A percentile compares a stretch with the other conserved stretches of the same genome.
Conservation (phyloP, 2,329 filamentous ascomycete genomes). For the Aureobasidium sp. region DNA sequence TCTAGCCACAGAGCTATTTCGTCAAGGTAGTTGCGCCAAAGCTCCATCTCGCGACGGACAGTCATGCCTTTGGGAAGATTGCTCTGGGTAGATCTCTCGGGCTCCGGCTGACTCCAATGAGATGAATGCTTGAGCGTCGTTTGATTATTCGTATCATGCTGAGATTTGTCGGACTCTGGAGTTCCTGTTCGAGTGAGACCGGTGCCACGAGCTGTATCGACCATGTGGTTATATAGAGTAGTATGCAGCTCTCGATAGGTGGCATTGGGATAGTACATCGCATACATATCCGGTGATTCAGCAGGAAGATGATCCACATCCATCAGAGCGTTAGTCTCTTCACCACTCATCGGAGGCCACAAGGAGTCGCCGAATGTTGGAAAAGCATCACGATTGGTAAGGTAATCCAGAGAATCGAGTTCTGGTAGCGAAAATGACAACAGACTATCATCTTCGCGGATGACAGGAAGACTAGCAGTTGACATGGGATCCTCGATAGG, state of each 20-base stretch:
- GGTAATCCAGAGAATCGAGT: constrained; percentile 1
- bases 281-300: constrained; percentile 23
- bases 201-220: constrained; percentile 28
- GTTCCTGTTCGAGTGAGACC: constrained; percentile 22
- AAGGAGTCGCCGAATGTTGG: constrained; percentile 10
- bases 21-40: constrained; percentile 41
- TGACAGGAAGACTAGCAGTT: not conserved
- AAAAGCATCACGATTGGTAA: not conserved
- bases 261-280: constrained; percentile 28
- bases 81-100: constrained; percentile 19
- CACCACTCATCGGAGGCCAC: constrained; percentile 1
- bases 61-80: constrained; percentile 24
- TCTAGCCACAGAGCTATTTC: constrained; percentile 52
- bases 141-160: not conserved
- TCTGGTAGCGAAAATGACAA: not conserved
- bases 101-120: not conserved
- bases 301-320: constrained; percentile 14
- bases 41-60: constrained; percentile 24
- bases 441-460: not conserved
- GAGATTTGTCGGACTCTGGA: constrained; percentile 19
- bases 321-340: not conserved
- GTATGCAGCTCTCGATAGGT: constrained; percentile 28
- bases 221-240: constrained; percentile 25
- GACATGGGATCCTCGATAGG: not conserved
- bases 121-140: not conserved